Evolutionary conservation across 805 yeast species (phyloP).

Genomic region (Teunomyces gatunensis): DNA sequence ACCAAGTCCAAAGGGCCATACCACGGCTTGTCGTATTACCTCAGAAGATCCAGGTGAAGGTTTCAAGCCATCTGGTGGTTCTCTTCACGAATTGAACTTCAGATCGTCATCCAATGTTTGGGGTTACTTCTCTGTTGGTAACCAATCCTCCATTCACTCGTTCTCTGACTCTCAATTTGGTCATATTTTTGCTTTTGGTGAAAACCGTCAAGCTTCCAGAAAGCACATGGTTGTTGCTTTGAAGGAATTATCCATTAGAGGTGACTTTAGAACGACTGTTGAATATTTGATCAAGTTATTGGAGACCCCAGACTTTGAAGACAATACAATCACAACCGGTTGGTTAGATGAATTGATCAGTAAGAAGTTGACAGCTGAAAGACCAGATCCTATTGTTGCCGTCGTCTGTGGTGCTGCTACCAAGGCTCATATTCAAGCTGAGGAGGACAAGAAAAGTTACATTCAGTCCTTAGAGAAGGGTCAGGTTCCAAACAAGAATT

Average conservation of each 20-base stretch:
- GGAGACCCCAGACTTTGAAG: slow-evolving; percentile 96
- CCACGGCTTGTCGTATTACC: slow-evolving; percentile 98
- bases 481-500: slow-evolving; percentile 83
- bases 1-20: slow-evolving; percentile 96
- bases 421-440: slow-evolving; percentile 82
- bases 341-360: slow-evolving; percentile 97
- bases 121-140: slow-evolving; percentile 98
- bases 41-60: slow-evolving; percentile 99
- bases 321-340: slow-evolving; percentile 95
- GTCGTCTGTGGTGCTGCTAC: slow-evolving; percentile 97
- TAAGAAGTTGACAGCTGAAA: slow-evolving; percentile 91
- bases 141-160: slow-evolving; percentile 95
- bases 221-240: slow-evolving; percentile 98
- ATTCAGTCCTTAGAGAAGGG: slow-evolving; percentile 84
- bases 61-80: slow-evolving; percentile 97
- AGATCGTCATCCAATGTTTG: slow-evolving; percentile 97
- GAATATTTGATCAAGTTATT: slow-evolving; percentile 92
- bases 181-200: slow-evolving; percentile 98
- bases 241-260: slow-evolving; percentile 93
- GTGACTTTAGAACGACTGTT: slow-evolving; percentile 97
- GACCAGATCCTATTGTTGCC: slow-evolving; percentile 90
- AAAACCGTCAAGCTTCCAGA: slow-evolving; percentile 95
- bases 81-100: slow-evolving; percentile 92
- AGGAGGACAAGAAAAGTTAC: slow-evolving; percentile 67
- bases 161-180: slow-evolving; percentile 99